Evolutionary conservation across 129 eudicot genomes (phyloP).

Genomic region (Chrysanthemum makinoi): DNA sequence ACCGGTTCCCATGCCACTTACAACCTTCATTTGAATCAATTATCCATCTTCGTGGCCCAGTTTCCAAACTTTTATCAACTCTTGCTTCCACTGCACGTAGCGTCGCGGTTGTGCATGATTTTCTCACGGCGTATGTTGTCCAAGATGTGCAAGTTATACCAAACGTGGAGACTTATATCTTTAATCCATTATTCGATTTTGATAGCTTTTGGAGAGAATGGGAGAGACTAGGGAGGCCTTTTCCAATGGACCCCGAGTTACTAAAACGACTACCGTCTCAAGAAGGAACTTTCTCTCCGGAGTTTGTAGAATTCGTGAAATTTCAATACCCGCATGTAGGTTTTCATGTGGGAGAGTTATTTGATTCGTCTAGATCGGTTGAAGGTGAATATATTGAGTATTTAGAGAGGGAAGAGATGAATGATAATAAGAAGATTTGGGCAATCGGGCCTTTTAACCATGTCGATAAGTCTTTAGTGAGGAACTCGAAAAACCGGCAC

Average conservation of each 20-base stretch:
- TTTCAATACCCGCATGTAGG: constrained; percentile 10
- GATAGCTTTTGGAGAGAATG: constrained; percentile 20
- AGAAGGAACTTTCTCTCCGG: constrained; percentile 32
- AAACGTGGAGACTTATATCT: constrained; percentile 46
- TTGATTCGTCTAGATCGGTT: constrained; percentile 30
- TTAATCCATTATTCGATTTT: constrained; percentile 40
- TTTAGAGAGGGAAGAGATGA: constrained; percentile 27
- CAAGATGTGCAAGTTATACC: constrained; percentile 41
- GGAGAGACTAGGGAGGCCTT: constrained; percentile 22
- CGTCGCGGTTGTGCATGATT: constrained; percentile 53
- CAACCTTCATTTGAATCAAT: constrained; percentile 42
- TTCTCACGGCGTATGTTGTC: constrained; percentile 41
- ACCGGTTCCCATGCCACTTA: constrained; percentile 59
- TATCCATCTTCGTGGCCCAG: constrained; percentile 40
- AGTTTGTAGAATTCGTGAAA: not conserved
- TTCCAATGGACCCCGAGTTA: constrained; percentile 15
- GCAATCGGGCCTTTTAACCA: constrained; percentile 45
- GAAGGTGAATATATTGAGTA: constrained; percentile 37
- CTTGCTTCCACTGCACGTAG: constrained; percentile 30
- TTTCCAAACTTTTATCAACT: constrained; percentile 30
- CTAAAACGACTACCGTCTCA: constrained; percentile 32
- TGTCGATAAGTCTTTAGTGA: not conserved
- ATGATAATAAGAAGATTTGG: constrained; percentile 34
- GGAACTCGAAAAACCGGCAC: constrained; percentile 12
- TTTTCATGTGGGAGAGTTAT: constrained; percentile 32